A percentile compares a stretch with the other conserved stretches of the same genome.
These are phyloP conservation scores for Penicillium decumbens DNA, from an alignment of 2,329 filamentous ascomycete species.

Conservation along the genomic window DNA sequence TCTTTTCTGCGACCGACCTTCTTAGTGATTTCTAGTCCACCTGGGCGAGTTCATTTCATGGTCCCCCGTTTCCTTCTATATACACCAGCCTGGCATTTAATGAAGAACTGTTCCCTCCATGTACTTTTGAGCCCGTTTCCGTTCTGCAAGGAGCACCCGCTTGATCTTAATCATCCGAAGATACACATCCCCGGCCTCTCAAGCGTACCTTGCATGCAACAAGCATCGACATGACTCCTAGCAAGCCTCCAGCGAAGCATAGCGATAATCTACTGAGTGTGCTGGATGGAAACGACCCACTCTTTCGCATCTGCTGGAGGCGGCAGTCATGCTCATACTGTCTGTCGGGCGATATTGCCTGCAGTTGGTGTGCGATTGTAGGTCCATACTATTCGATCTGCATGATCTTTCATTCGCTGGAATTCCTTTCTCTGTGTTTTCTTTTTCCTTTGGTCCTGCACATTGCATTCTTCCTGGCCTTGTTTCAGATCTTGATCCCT, in stretches of 20 bases:
- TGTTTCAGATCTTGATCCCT: background rate
- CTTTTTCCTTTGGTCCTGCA: background rate
- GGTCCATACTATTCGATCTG: conserved; percentile 1
- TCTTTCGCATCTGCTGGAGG: conserved; percentile 36
- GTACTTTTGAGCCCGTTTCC: background rate
- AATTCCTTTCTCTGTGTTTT: background rate
- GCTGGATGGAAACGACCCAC: conserved; percentile 19
- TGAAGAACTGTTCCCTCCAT: background rate
- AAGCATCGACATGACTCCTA: conserved; percentile 6
- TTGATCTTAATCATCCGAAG: background rate
- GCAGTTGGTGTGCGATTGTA: conserved; percentile 41
- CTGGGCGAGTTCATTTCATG: background rate
- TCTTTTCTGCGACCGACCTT: background rate
- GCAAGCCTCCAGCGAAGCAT: background rate
- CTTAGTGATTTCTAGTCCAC: background rate
- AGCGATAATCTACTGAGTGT: conserved; percentile 2
- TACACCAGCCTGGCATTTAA: background rate
- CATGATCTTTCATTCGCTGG: background rate
- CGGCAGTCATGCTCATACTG: conserved; percentile 35
- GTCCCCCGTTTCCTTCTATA: background rate
- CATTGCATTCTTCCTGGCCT: background rate
- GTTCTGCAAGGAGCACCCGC: background rate
- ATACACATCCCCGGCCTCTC: background rate
- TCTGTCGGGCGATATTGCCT: conserved; percentile 29
- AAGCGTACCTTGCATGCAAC: conserved; percentile 6